A percentile compares a stretch with the other conserved stretches of the same genome.
Evolutionary conservation across 352 stramenopile genomes (phyloP).

Genomic region (Phytophthora sp.): DNA sequence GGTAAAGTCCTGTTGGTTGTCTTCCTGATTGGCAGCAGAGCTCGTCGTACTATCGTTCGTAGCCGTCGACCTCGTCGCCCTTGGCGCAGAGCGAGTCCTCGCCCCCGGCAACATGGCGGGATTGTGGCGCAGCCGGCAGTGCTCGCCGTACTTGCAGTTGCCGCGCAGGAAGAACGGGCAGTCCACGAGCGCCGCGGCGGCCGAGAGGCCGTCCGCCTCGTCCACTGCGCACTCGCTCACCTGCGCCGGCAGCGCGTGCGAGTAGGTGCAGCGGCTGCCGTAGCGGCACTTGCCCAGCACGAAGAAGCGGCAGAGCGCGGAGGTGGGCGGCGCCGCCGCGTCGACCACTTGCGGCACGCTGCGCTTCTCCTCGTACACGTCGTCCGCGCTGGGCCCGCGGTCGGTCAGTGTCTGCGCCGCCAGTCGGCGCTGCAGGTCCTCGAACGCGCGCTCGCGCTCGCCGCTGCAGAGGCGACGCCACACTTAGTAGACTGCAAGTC

Average conservation of each 20-base stretch:
- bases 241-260: constrained; percentile 47
- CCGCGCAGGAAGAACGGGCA: constrained; percentile 78
- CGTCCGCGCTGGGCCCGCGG: neutral
- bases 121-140: constrained; percentile 67
- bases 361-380: constrained; percentile 25
- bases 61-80: neutral
- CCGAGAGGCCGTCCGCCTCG: constrained; percentile 42
- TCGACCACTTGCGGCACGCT: neutral
- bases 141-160: constrained; percentile 79
- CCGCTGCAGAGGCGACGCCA: neutral
- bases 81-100: neutral
- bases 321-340: constrained; percentile 19
- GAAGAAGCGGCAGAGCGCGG: constrained; percentile 74
- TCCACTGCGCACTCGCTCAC: constrained; percentile 38
- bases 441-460: constrained; percentile 12
- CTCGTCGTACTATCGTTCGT: neutral
- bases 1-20: constrained; percentile 57
- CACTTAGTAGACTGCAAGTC: too few relatives aligned
- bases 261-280: constrained; percentile 79
- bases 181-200: constrained; percentile 67
- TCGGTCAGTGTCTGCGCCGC: constrained; percentile 5
- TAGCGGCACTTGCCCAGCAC: constrained; percentile 80
- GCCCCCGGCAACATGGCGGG: constrained; percentile 8
- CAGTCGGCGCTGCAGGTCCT: constrained; percentile 18
- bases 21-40: neutral